Evolutionary conservation across 306 rosid genomes (phyloP).

Genomic region (Lathyrus sativus): DNA sequence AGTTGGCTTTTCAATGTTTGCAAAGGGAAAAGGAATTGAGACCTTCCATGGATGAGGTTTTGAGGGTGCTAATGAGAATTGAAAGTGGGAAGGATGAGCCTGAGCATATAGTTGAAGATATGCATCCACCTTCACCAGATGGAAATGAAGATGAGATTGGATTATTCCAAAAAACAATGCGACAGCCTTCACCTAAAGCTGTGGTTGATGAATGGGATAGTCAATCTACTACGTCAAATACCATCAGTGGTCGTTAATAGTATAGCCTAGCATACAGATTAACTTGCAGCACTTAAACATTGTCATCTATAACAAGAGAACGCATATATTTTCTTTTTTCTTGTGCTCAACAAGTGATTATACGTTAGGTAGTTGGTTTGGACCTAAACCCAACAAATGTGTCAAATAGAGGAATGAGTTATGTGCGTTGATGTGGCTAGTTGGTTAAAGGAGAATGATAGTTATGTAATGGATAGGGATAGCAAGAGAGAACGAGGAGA

Average conservation of each 20-base stretch:
- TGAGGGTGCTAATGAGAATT: slow-evolving; percentile 50
- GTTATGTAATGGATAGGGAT: too few species aligned
- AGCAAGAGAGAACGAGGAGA: too few species aligned
- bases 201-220: slow-evolving; percentile 65
- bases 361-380: background rate
- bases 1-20: slow-evolving; percentile 75
- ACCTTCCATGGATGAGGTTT: slow-evolving; percentile 76
- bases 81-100: slow-evolving; percentile 37
- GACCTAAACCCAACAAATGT: too few species aligned
- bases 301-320: background rate
- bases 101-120: slow-evolving; percentile 15
- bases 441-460: too few species aligned
- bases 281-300: background rate
- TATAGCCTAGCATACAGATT: background rate
- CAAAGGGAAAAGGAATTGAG: slow-evolving; percentile 66
- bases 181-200: slow-evolving; percentile 49
- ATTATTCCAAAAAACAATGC: slow-evolving; percentile 31
- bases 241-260: slow-evolving; percentile 34
- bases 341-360: background rate
- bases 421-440: too few species aligned
- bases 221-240: slow-evolving; percentile 42
- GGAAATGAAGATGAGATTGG: slow-evolving; percentile 40
- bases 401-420: too few species aligned
- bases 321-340: background rate
- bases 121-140: slow-evolving; percentile 45